These are phyloP conservation scores for Hirschfeldia incana DNA, from an alignment of 345 rosid genomes.

Conservation along the genomic window DNA sequence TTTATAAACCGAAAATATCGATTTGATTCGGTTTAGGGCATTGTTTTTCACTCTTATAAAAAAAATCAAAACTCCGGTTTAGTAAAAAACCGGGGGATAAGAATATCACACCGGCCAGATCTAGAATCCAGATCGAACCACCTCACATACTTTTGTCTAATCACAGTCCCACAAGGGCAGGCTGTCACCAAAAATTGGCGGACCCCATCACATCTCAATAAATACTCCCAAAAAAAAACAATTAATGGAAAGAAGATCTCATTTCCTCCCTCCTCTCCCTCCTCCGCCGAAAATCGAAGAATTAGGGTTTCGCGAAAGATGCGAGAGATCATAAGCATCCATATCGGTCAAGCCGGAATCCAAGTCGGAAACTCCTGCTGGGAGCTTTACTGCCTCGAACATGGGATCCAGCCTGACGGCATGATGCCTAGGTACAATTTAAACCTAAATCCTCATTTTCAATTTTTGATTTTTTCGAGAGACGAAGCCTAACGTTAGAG, in stretches of 20 bases:
- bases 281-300: neutral
- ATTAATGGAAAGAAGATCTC: slow-evolving; percentile 15
- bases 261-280: neutral
- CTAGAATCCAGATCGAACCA: slow-evolving; percentile 34
- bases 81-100: slow-evolving; percentile 14
- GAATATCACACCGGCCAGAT: neutral
- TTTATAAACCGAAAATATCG: neutral
- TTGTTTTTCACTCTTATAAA: neutral
- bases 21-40: slow-evolving; percentile 5
- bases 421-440: slow-evolving; percentile 53
- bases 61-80: neutral
- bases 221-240: neutral
- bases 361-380: slow-evolving; percentile 66
- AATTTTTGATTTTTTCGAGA: neutral
- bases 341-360: slow-evolving; percentile 66
- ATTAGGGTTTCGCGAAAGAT: slow-evolving; percentile 38
- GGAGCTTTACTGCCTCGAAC: slow-evolving; percentile 55
- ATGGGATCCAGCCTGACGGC: slow-evolving; percentile 64
- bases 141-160: slow-evolving; percentile 32
- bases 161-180: slow-evolving; percentile 14
- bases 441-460: neutral
- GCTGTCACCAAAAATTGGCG: slow-evolving; percentile 37
- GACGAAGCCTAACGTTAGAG: neutral
- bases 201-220: slow-evolving; percentile 29
- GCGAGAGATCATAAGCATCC: slow-evolving; percentile 66